These are phyloP conservation scores for Globisporangium acanthophoron DNA, from an alignment of 352 stramenopile species.

Conservation along the genomic window DNA sequence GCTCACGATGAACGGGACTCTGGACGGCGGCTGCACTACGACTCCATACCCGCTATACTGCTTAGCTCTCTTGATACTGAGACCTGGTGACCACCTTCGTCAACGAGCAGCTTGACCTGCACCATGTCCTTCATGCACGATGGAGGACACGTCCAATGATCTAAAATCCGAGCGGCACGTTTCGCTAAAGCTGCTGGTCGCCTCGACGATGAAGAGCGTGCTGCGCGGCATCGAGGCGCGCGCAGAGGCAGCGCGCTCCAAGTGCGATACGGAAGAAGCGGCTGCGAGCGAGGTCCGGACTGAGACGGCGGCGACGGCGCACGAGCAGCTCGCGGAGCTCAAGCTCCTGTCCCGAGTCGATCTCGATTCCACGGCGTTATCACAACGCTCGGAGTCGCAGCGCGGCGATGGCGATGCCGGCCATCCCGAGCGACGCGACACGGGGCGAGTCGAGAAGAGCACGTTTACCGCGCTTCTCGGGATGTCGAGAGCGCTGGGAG, in stretches of 20 bases:
- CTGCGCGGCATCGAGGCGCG: background rate
- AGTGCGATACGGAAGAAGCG: background rate
- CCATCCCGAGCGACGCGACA: background rate
- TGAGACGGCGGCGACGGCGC: background rate
- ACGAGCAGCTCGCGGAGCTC: slow-evolving; percentile 5
- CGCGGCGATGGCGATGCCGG: background rate
- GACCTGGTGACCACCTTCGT: too few species aligned
- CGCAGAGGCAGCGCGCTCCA: background rate
- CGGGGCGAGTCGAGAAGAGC: slow-evolving; percentile 6
- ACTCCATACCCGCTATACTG: too few species aligned
- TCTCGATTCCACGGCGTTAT: background rate
- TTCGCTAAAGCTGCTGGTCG: background rate
- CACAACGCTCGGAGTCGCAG: too few species aligned
- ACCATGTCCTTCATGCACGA: too few species aligned
- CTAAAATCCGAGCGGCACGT: too few species aligned
- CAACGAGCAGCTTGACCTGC: too few species aligned
- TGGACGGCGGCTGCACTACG: too few species aligned
- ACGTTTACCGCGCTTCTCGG: slow-evolving; percentile 9
- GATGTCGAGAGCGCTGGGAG: background rate
- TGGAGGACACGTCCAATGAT: too few species aligned
- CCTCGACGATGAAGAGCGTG: slow-evolving; percentile 3
- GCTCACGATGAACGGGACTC: too few species aligned
- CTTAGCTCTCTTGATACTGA: too few species aligned
- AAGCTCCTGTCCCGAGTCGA: slow-evolving; percentile 2
- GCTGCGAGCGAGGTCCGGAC: background rate